Conservation (phyloP, 2,329 filamentous ascomycete species). For the Amphichorda felina region DNA sequence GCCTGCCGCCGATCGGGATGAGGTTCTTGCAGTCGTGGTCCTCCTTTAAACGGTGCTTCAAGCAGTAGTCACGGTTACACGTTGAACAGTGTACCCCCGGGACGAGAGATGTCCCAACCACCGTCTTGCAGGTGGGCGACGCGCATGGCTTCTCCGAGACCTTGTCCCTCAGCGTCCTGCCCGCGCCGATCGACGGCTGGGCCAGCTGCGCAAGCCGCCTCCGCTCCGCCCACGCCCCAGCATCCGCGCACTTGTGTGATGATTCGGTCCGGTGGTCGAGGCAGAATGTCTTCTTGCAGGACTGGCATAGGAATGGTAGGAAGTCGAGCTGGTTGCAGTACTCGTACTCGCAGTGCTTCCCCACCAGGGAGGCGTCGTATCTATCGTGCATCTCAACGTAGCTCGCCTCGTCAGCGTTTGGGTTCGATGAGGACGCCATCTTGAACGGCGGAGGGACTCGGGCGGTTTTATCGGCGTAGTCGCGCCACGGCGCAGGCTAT, state of each 20-base stretch:
- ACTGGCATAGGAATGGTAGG: conserved; percentile 87
- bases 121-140: conserved; percentile 53
- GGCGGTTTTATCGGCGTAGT: neutral
- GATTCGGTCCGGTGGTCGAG: conserved; percentile 86
- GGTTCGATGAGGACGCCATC: conserved; percentile 2
- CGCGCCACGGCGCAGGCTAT: neutral
- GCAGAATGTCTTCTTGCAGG: conserved; percentile 76
- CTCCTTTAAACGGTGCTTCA: conserved; percentile 64
- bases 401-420: neutral
- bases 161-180: conserved; percentile 39
- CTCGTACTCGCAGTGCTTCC: conserved; percentile 79
- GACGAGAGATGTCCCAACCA: conserved; percentile 55
- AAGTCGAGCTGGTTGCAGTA: conserved; percentile 96
- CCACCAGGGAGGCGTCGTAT: conserved; percentile 71
- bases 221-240: conserved; percentile 50
- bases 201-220: conserved; percentile 41
- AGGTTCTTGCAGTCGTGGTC: conserved; percentile 80
- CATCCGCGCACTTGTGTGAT: conserved; percentile 56
- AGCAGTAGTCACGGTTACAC: conserved; percentile 65
- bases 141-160: conserved; percentile 54
- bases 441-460: neutral
- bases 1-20: conserved; percentile 40
- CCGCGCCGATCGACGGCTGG: conserved; percentile 39
- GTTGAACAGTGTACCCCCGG: conserved; percentile 59
- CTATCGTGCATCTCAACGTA: conserved; percentile 29